A percentile compares a stretch with the other conserved stretches of the same genome.
Evolutionary conservation across 164 flowering plant species (phyloP).

Genomic region (Litsea cubeba): DNA sequence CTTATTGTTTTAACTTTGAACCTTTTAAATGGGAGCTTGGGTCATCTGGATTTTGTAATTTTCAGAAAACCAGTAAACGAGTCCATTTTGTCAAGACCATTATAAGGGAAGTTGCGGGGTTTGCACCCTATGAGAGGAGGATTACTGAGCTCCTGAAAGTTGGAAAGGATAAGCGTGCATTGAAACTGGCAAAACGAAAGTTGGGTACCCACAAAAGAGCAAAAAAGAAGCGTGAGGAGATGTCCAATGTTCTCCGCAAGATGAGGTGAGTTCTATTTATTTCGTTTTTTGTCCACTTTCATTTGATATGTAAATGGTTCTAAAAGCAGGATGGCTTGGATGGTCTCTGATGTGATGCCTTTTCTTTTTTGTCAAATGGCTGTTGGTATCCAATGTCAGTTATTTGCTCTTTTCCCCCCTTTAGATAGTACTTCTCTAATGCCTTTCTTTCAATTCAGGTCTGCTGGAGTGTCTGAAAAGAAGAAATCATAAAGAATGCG

Average conservation of each 20-base stretch:
- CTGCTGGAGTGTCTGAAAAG: conserved; percentile 5
- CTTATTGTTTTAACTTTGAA: too few species aligned
- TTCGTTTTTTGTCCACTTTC: neutral
- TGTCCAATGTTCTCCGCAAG: conserved; percentile 43
- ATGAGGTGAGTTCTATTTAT: conserved; percentile 23
- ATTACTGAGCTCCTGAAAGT: conserved; percentile 43
- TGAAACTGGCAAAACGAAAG: conserved; percentile 41
- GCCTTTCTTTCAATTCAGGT: neutral
- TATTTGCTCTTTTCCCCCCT: neutral
- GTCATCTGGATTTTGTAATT: too few species aligned
- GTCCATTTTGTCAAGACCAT: conserved; percentile 29
- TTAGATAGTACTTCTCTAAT: neutral
- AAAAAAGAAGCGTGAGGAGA: conserved; percentile 43
- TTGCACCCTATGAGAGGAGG: conserved; percentile 47
- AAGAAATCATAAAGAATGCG: neutral
- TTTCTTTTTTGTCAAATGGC: neutral
- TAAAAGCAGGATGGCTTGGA: neutral
- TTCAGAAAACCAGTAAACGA: conserved; percentile 38
- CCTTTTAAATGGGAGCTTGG: too few species aligned
- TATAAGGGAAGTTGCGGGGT: conserved; percentile 45
- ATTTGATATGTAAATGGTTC: neutral
- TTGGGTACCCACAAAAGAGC: conserved; percentile 51
- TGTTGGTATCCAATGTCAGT: neutral
- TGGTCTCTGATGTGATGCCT: neutral
- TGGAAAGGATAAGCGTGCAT: conserved; percentile 42